Evolutionary conservation across 306 rosid species (phyloP).

Genomic region (Gleditsia sinensis): DNA sequence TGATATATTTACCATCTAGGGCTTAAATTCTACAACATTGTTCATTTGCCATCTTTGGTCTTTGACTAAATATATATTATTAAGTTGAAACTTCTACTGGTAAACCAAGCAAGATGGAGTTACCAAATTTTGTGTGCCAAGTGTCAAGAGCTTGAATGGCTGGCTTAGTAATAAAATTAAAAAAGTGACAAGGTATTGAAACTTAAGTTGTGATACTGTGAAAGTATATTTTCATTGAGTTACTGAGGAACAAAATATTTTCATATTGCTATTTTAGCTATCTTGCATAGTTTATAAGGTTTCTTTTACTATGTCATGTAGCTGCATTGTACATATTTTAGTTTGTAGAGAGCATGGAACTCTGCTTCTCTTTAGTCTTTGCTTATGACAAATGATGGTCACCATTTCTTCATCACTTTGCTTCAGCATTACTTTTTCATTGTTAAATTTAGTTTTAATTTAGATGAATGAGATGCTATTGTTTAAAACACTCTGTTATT

Average conservation of each 20-base stretch:
- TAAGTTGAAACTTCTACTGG: conserved; percentile 9
- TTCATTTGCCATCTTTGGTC: background rate
- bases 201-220: conserved; percentile 1
- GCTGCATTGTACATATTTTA: conserved; percentile 8
- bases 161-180: background rate
- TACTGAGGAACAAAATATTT: conserved; percentile 14
- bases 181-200: conserved; percentile 10
- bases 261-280: background rate
- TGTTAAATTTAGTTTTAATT: conserved; percentile 15
- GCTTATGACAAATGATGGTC: background rate
- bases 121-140: background rate
- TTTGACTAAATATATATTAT: background rate
- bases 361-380: conserved; percentile 5
- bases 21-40: background rate
- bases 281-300: conserved; percentile 5
- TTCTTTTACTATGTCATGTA: background rate
- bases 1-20: background rate
- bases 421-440: background rate
- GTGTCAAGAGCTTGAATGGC: background rate
- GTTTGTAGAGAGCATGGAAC: background rate
- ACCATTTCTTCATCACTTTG: background rate
- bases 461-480: background rate
- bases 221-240: background rate
- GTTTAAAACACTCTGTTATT: conserved; percentile 8
- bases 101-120: conserved; percentile 12